Evolutionary conservation across 495 filamentous ascomycete species (phyloP).

Genomic region (Corynascus novoguineensis): DNA sequence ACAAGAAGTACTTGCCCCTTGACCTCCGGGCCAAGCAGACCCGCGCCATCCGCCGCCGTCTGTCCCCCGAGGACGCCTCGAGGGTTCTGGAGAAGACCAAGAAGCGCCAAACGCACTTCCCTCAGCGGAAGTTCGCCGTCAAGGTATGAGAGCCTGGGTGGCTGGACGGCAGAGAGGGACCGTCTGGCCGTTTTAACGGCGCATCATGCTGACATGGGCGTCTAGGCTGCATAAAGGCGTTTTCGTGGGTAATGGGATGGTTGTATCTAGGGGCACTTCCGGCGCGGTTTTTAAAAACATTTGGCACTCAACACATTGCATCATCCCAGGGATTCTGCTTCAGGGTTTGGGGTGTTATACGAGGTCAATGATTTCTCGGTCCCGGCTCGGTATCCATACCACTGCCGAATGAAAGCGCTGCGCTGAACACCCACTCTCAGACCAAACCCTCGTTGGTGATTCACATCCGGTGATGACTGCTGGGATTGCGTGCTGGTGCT

Average conservation of each 20-base stretch:
- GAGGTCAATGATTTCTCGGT: slow-evolving; percentile 32
- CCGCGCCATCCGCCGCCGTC: slow-evolving; percentile 85
- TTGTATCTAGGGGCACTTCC: slow-evolving; percentile 31
- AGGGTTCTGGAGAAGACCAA: slow-evolving; percentile 79
- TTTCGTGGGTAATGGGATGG: slow-evolving; percentile 27
- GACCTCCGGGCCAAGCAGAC: slow-evolving; percentile 97
- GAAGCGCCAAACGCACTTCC: slow-evolving; percentile 95
- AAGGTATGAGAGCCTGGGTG: slow-evolving; percentile 61
- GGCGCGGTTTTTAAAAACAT: slow-evolving; percentile 32
- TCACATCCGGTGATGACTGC: neutral
- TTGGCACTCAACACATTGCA: slow-evolving; percentile 34
- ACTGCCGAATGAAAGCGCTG: slow-evolving; percentile 35
- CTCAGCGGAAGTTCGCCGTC: slow-evolving; percentile 94
- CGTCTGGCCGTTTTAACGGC: neutral
- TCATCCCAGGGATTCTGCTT: slow-evolving; percentile 36
- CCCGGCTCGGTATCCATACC: slow-evolving; percentile 33
- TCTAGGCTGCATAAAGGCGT: slow-evolving; percentile 26
- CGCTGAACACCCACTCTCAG: slow-evolving; percentile 24
- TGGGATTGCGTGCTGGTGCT: slow-evolving; percentile 1
- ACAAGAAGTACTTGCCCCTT: slow-evolving; percentile 97
- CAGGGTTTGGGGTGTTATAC: slow-evolving; percentile 34
- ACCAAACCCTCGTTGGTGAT: slow-evolving; percentile 14
- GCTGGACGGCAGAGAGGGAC: neutral
- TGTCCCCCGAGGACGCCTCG: slow-evolving; percentile 83
- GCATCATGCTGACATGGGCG: slow-evolving; percentile 23